These are phyloP conservation scores for Vaccinium myrtillus DNA, from an alignment of 148 eudicot species.

Conservation along the genomic window DNA sequence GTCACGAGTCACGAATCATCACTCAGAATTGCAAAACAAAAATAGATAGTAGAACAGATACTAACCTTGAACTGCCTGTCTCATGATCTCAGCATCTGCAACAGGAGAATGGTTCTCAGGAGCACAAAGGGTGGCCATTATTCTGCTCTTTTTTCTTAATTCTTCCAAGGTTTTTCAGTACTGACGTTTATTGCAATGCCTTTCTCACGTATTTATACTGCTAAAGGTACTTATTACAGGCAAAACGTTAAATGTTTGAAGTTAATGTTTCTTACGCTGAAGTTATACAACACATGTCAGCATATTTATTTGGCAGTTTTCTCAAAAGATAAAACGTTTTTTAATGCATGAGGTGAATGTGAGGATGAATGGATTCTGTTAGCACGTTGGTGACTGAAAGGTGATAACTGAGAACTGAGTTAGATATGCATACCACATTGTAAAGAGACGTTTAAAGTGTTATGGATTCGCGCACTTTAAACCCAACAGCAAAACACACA, in stretches of 20 bases:
- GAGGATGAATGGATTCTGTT: not conserved
- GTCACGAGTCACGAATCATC: not conserved
- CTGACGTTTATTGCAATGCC: not conserved
- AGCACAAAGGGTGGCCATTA: conserved; percentile 67
- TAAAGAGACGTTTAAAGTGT: too few relatives aligned
- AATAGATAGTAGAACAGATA: not conserved
- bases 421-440: not conserved
- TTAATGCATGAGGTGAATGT: not conserved
- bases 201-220: not conserved
- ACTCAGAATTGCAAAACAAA: not conserved
- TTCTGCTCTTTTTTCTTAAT: not conserved
- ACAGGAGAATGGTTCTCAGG: conserved; percentile 63
- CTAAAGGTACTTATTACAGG: not conserved
- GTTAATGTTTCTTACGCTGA: not conserved
- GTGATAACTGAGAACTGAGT: not conserved
- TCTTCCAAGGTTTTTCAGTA: not conserved
- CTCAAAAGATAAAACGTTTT: not conserved
- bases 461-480: too few relatives aligned
- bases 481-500: too few relatives aligned
- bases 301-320: not conserved
- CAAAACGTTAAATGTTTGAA: not conserved
- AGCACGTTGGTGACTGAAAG: not conserved
- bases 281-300: not conserved
- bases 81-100: conserved; percentile 78
- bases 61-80: conserved; percentile 72